Evolutionary conservation across 2,329 filamentous ascomycete genomes (phyloP), one percentile per base, ranked within the genome.

Genomic region (Dendryphion nanum): DNA sequence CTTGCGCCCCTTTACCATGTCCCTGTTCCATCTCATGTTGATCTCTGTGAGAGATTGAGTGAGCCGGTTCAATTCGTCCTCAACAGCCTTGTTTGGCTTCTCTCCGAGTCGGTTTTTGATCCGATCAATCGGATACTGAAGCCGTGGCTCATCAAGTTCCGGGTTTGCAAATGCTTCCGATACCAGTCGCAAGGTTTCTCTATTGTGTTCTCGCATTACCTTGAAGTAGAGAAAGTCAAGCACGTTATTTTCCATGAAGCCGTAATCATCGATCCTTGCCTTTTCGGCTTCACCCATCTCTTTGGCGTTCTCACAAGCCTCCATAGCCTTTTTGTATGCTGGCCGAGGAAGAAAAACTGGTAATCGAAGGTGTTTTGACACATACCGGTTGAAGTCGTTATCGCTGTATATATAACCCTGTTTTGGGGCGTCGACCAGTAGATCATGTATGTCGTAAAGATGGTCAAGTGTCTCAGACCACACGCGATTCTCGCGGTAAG

Each of bases 201-300:
- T 42, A n/a, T 69, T 59, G 16, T 66, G 65, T 2, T 38, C 59
- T 10, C 72, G 59, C 0, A 79, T 74, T 2, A 81, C 66, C 0
- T 60, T 45, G 14, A 81, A 83, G 45, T 77, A 81, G 6, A 88
- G 65, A 24, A 74, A 71, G 52, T 89, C 84, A 4, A 85, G 70
- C 3, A 86, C 77, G 39, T 85, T 78, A 1, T 53, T 33, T 1
- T 19, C 12, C 1, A 62, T 58, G 19, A 46, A 23, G 8, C 21
- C 40, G 20, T 49, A 58, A 0, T 59, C 48, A 14, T 59, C 40
- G 7, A 45, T 45, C 48, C 48, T 38, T 5, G 21, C n/a, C 14
- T 38, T 47, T 33, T 53, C 41, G 35, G 45, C 28, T 26, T 51
- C 47, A 7, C 38, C 42, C 16, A 39, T 38, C 7, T 45, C 45